Conservation (phyloP, 192 early-diverging fungal species). For the Diversispora eburnea region DNA sequence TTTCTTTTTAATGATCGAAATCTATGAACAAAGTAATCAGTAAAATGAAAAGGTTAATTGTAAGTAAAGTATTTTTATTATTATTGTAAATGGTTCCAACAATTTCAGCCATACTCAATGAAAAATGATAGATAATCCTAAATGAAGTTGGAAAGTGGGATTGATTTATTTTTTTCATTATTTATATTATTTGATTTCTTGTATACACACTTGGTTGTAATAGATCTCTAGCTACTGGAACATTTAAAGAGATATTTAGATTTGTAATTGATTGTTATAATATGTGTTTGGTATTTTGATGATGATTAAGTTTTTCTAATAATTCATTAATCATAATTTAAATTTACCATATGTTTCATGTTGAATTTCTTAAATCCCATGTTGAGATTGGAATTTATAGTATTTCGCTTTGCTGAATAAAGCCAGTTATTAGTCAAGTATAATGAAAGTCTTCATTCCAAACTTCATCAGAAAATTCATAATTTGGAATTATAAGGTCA, state of each 20-base stretch:
- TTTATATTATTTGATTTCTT: not conserved
- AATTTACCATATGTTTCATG: no score
- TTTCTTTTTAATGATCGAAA: no score
- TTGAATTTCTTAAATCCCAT: not conserved
- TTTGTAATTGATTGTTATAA: not conserved
- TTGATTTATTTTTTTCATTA: no score
- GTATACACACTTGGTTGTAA: not conserved
- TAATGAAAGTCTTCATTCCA: no score
- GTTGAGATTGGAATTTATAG: not conserved
- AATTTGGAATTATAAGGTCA: not conserved
- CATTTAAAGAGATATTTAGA: no score
- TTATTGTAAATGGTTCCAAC: not conserved
- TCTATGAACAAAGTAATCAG: no score
- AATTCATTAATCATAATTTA: no score
- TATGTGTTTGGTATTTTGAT: not conserved
- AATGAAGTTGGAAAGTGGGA: no score
- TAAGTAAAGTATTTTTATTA: not conserved
- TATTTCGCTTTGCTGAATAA: not conserved
- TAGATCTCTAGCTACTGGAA: not conserved
- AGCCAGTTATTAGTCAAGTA: not conserved
- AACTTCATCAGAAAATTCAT: not conserved
- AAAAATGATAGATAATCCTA: no score
- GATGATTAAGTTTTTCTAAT: not conserved
- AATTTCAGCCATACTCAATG: slow-evolving; percentile 6
- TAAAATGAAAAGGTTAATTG: not conserved